Evolutionary conservation across 2,329 filamentous ascomycete species (phyloP), one percentile per base, ranked within the genome.

Genomic region (Cercospora sp.): DNA sequence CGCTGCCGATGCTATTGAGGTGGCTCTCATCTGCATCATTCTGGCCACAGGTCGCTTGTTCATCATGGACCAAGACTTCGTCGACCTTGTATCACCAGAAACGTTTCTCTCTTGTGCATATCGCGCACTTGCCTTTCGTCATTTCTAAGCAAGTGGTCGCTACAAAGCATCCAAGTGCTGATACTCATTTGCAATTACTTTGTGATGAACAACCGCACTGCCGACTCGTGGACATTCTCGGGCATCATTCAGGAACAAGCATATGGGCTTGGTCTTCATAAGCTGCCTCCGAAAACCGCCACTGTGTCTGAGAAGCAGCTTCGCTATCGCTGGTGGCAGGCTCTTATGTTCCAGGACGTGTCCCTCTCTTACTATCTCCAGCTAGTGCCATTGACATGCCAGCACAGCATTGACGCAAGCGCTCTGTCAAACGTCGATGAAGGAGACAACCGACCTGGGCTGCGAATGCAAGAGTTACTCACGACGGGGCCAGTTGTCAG

Each of bases 201-300:
- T 36, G 93, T 94, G 81, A 94, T 93, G 74, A 91, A 94, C 77
- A 93, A 93, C 74, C 91, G 93, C 73, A 90, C 90, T 4, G 91
- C 90, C 0, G 91, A 94, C 76, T 91, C 91, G 1, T 94, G 91
- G 89, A 89, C 91, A 0, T 94, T 93, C 81, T 90, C 89, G 0
- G 91, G 91, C 7, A 89, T 94, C 31, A 78, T 92, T 18, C 89
- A 92, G 72, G 85, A 91, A 23, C 91, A 94, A 78, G 88, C 91
- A 0, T 93, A 93, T 72, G 91, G 91, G 23, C 91, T 94, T 89
- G 90, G 91, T 0, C 79, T 94, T 42, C 36, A 42, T n/a, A 88
- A 83, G 4, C 81, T 84, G 1, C 90, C 90, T 93, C 93, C 76
- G 90, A 3, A 42, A 42, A 6, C 36, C 9, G 36, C 36, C 6